phyloP scores from a whole-genome alignment of 2,329 filamentous ascomycete species.

The Alternaria alternata region DNA sequence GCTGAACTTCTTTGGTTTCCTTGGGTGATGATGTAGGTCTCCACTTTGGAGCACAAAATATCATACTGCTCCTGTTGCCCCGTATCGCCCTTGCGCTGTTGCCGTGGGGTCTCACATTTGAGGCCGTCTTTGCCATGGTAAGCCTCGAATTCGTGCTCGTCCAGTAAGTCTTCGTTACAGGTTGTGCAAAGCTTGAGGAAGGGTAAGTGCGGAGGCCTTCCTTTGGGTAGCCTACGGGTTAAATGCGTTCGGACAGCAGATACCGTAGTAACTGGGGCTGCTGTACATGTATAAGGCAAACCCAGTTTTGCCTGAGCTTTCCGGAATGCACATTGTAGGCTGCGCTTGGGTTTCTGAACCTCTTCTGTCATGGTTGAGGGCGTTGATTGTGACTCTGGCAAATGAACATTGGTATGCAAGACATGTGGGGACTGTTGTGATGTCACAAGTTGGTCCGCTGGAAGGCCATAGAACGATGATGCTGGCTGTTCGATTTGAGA shows the following conservation, averaged over 20 bases:
- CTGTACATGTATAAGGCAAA: background rate
- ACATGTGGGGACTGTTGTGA: background rate
- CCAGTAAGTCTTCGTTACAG: slow-evolving; percentile 20
- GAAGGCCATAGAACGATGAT: background rate
- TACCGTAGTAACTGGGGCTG: slow-evolving; percentile 1
- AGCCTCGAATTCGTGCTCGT: slow-evolving; percentile 5
- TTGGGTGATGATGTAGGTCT: background rate
- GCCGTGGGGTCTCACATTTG: slow-evolving; percentile 1
- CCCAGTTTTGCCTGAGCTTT: background rate
- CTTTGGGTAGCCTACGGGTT: background rate
- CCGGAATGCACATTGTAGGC: background rate
- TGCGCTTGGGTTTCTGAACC: background rate
- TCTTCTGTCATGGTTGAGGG: background rate
- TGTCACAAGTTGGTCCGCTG: background rate
- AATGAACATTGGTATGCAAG: background rate
- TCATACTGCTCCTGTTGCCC: slow-evolving; percentile 6
- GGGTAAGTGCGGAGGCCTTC: slow-evolving; percentile 6
- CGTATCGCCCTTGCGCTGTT: background rate
- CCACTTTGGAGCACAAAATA: background rate
- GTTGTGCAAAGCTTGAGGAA: slow-evolving; percentile 21
- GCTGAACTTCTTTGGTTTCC: background rate
- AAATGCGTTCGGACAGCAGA: slow-evolving; percentile 21
- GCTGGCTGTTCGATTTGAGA: background rate
- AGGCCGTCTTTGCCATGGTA: background rate
- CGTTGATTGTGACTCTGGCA: background rate